Base-by-base conservation (phyloP, 176 grass and related monocot genomes). In the Rhynchospora pubera region DNA sequence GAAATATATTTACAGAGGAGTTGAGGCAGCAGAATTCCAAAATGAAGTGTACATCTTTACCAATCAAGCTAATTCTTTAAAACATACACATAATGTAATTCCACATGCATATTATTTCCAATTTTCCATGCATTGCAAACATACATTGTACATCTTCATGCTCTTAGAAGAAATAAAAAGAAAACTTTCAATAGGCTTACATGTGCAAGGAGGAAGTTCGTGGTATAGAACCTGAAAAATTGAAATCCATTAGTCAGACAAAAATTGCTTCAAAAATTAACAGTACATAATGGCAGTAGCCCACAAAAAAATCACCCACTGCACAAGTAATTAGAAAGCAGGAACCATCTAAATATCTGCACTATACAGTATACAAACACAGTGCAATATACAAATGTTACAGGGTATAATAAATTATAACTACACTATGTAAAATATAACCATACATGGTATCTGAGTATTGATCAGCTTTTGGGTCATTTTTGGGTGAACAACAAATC, bases 121-220 rank as follows among this genome's bases (percentile, higher is more conserved):
- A n/a, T n/a, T n/a, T n/a, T n/a, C 7, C 26, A 62, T 80, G 78
- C 78, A 46, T 62, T 62, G 58, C 15, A 58, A 43, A 80, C 43
- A 80, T 19, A 80, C 19, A 55, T 44, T 62, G 39, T 14, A 61
- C 22, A 55, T 28, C 18, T 80, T 32, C 58, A 80, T 80, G 43
- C 18, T 21, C 34, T 30, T 46, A 80, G 57, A 80, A 80, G 19
- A 80, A 61, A 46, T 45, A 47, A 47, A 79, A 52, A 18, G 7
- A 45, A 64, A 80, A 22, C 26, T 46, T 9, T 80, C 19, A 62
- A 22, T 59, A 62, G 10, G 45, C 79, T 82, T 82, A 82, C 79
- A 65, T 60, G 18, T 66, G 60, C 13, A 30, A 65, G 58, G 79
- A 65, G 59, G 79, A 82, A 51, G 21, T 51, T 47, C 45, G 34